A percentile compares a stretch with the other conserved stretches of the same genome.
These are phyloP conservation scores for Camellia granthamiana DNA, from an alignment of 148 eudicot genomes.

Conservation along the genomic window DNA sequence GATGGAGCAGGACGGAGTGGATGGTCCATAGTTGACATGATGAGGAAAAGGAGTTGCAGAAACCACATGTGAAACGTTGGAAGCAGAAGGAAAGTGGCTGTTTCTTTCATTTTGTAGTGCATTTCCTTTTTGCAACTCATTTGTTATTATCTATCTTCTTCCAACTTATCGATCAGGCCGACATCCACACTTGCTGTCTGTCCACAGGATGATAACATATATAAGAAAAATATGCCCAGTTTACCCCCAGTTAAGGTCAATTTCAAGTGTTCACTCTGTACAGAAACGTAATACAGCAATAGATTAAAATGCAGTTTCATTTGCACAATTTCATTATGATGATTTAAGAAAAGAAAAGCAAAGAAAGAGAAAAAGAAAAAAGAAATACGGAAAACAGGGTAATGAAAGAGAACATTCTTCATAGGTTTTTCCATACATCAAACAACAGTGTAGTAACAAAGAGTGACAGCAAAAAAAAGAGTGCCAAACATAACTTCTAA, in stretches of 20 bases:
- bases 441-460: not conserved
- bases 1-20: slow-evolving; percentile 1
- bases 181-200: not conserved
- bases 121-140: slow-evolving; percentile 14
- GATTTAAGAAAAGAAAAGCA: not conserved
- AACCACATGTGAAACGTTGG: not conserved
- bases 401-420: not conserved
- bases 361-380: not conserved
- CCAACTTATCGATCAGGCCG: slow-evolving; percentile 4
- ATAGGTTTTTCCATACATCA: not conserved
- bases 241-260: not conserved
- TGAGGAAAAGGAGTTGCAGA: not conserved
- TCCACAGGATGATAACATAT: not conserved
- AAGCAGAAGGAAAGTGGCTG: slow-evolving; percentile 13
- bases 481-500: not conserved
- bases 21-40: slow-evolving; percentile 4
- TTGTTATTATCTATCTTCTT: slow-evolving; percentile 6
- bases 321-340: not conserved
- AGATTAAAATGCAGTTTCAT: not conserved
- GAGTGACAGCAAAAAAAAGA: not conserved
- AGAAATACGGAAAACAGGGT: not conserved
- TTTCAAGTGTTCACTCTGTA: not conserved
- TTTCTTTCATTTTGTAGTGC: slow-evolving; percentile 22
- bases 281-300: not conserved
- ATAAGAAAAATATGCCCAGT: too few species aligned